These are phyloP conservation scores for Cudoniella acicularis DNA, from an alignment of 495 filamentous ascomycete genomes.

Conservation along the genomic window DNA sequence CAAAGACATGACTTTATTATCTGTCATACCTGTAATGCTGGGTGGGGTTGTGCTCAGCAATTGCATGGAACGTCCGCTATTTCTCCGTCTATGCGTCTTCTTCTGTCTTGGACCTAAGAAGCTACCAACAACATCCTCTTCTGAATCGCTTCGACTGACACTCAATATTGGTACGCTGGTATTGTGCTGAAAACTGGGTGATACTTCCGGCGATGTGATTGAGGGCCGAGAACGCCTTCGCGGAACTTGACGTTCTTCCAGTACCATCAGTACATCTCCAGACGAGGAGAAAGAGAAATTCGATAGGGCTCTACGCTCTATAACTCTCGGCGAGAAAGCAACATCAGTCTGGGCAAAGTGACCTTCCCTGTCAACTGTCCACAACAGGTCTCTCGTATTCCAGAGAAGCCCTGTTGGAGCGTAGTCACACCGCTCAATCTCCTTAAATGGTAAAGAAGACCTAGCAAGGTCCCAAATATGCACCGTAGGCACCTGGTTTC, in stretches of 20 bases:
- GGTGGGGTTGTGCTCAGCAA: slow-evolving; percentile 58
- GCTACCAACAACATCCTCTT: slow-evolving; percentile 61
- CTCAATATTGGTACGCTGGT: slow-evolving; percentile 41
- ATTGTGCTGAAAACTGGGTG: slow-evolving; percentile 25
- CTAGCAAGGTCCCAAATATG: slow-evolving; percentile 93
- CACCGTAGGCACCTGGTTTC: slow-evolving; percentile 49
- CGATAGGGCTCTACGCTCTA: slow-evolving; percentile 66
- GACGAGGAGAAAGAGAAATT: slow-evolving; percentile 56
- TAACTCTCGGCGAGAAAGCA: slow-evolving; percentile 72
- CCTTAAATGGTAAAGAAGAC: slow-evolving; percentile 80
- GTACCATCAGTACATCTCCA: slow-evolving; percentile 56
- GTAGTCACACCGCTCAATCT: slow-evolving; percentile 70
- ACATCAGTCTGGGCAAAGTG: slow-evolving; percentile 87
- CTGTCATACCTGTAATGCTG: slow-evolving; percentile 40
- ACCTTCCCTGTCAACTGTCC: slow-evolving; percentile 83
- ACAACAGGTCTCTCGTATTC: slow-evolving; percentile 86
- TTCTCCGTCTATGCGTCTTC: slow-evolving; percentile 33
- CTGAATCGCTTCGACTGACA: slow-evolving; percentile 61
- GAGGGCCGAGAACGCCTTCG: slow-evolving; percentile 18
- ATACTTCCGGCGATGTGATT: slow-evolving; percentile 13
- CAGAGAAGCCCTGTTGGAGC: slow-evolving; percentile 78
- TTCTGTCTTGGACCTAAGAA: slow-evolving; percentile 50
- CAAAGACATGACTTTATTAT: slow-evolving; percentile 50
- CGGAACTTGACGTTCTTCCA: slow-evolving; percentile 44
- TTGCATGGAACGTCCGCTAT: slow-evolving; percentile 34